Conservation (phyloP, 1,139 yeast species). For the Blastobotrys aristatus region DNA sequence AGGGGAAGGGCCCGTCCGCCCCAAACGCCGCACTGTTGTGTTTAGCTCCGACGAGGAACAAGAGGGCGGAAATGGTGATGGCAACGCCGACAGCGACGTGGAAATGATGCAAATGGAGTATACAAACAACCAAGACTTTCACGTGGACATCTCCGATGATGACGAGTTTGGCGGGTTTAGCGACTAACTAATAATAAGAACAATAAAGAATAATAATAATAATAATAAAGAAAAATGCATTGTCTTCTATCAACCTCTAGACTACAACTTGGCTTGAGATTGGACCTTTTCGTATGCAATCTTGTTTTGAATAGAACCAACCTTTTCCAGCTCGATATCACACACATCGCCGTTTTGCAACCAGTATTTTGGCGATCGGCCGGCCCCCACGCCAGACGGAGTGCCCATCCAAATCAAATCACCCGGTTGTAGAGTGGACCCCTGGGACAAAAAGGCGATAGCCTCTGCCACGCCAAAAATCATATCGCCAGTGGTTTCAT, state of each 20-base stretch:
- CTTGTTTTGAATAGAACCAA: conserved; percentile 43
- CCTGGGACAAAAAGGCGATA: conserved; percentile 47
- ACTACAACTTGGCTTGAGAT: conserved; percentile 12
- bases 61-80: too few species aligned
- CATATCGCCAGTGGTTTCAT: conserved; percentile 44
- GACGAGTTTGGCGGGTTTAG: conserved; percentile 8
- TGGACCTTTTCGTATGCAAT: conserved; percentile 31
- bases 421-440: conserved; percentile 47
- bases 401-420: conserved; percentile 51
- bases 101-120: not conserved
- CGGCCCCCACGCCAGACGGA: conserved; percentile 52
- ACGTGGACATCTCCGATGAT: not conserved
- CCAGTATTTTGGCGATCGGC: conserved; percentile 39
- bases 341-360: conserved; percentile 45
- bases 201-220: not conserved
- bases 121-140: not conserved
- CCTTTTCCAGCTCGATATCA: conserved; percentile 39
- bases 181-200: not conserved
- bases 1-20: not conserved
- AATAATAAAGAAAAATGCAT: not conserved
- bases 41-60: conserved; percentile 7
- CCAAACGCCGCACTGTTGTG: not conserved
- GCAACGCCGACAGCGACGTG: conserved; percentile 2
- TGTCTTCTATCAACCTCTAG: not conserved
- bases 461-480: conserved; percentile 45